A percentile compares a stretch with the other conserved stretches of the same genome.
Conservation (phyloP, 495 filamentous ascomycete species). For the Lineolata rhizophorae region DNA sequence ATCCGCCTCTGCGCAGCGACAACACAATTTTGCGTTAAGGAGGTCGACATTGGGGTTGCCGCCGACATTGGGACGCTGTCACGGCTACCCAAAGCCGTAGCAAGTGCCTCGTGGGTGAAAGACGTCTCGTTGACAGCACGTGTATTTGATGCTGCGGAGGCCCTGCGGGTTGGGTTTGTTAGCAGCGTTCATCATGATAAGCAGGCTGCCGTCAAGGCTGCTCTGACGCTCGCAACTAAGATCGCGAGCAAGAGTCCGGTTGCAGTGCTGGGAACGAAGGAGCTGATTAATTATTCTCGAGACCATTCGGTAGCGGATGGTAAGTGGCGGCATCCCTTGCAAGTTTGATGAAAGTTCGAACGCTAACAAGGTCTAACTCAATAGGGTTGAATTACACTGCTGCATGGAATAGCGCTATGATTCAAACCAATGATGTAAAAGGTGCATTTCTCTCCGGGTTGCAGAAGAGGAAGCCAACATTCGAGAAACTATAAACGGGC, state of each 20-base stretch:
- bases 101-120: slow-evolving; percentile 66
- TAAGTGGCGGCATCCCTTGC: slow-evolving; percentile 18
- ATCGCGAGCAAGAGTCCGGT: slow-evolving; percentile 75
- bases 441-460: slow-evolving; percentile 53
- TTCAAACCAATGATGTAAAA: slow-evolving; percentile 64
- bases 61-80: slow-evolving; percentile 81
- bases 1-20: slow-evolving; percentile 48
- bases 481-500: slow-evolving; percentile 85
- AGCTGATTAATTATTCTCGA: slow-evolving; percentile 67
- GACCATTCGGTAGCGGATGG: slow-evolving; percentile 61
- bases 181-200: slow-evolving; percentile 38
- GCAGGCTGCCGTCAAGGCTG: slow-evolving; percentile 15
- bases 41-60: slow-evolving; percentile 87
- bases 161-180: slow-evolving; percentile 63
- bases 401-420: slow-evolving; percentile 64
- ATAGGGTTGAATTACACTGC: slow-evolving; percentile 58
- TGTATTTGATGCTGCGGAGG: slow-evolving; percentile 59
- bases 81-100: slow-evolving; percentile 68
- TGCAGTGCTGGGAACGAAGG: slow-evolving; percentile 83
- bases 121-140: slow-evolving; percentile 67
- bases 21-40: slow-evolving; percentile 60
- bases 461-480: slow-evolving; percentile 58
- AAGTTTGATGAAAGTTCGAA: slow-evolving; percentile 1
- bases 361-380: too few species aligned
- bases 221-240: slow-evolving; percentile 38